phyloP scores from a whole-genome alignment of 495 filamentous ascomycete species.

The Poronia punctata region DNA sequence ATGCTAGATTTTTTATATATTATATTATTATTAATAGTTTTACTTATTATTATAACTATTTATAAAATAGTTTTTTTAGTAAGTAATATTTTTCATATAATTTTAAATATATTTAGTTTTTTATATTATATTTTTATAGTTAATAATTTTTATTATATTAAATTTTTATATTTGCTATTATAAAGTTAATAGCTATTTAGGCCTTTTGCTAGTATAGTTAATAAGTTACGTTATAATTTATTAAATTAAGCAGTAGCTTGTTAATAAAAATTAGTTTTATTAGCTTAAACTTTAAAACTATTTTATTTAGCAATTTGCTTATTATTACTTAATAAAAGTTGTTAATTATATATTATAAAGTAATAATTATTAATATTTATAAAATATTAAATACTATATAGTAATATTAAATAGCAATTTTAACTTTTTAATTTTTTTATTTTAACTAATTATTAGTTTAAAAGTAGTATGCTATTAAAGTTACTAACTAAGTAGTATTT shows the following conservation, averaged over 20 bases:
- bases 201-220: background rate
- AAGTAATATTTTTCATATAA: no score
- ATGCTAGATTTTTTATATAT: no score
- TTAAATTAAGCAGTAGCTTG: background rate
- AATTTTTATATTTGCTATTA: background rate
- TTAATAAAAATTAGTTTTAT: background rate
- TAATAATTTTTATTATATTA: no score
- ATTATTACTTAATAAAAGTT: no score
- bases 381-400: background rate
- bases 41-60: background rate
- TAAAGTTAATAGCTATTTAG: background rate
- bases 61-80: background rate
- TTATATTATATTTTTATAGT: no score
- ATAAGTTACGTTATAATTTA: background rate
- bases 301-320: background rate
- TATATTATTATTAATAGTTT: no score
- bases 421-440: background rate
- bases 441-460: background rate
- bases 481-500: background rate
- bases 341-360: background rate
- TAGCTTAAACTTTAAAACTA: background rate
- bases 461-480: no score
- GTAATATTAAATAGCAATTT: conserved; percentile 1
- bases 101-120: no score
- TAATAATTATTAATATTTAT: background rate